Conservation (phyloP, 1,284 basidiomycete genomes). For the Sporisorium reilianum region DNA sequence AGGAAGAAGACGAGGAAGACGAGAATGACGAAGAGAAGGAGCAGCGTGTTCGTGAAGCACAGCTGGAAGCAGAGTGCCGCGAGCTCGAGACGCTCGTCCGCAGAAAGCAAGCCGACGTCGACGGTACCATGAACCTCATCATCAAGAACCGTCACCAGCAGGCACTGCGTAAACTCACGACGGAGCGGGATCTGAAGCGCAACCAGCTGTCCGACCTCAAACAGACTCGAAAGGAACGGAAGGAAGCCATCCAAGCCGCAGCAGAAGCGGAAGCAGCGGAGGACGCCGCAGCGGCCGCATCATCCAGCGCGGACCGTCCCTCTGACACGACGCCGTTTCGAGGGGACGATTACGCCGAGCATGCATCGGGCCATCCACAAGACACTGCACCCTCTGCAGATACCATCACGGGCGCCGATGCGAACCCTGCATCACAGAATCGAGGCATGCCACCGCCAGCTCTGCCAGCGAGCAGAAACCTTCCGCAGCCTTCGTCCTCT, state of each 20-base stretch:
- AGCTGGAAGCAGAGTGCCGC: slow-evolving; percentile 66
- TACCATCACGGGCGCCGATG: neutral
- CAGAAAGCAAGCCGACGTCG: slow-evolving; percentile 64
- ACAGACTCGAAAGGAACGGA: slow-evolving; percentile 58
- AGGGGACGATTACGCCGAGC: slow-evolving; percentile 43
- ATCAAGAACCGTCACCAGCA: slow-evolving; percentile 67
- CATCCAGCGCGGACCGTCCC: slow-evolving; percentile 23
- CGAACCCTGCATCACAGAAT: slow-evolving; percentile 8
- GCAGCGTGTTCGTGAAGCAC: slow-evolving; percentile 63
- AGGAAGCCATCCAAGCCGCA: slow-evolving; percentile 58
- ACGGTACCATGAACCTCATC: slow-evolving; percentile 64
- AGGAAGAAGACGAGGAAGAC: slow-evolving; percentile 77
- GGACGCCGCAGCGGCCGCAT: slow-evolving; percentile 23
- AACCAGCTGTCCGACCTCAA: slow-evolving; percentile 62
- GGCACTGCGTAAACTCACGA: slow-evolving; percentile 60
- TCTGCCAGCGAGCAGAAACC: slow-evolving; percentile 27
- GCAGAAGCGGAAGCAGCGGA: slow-evolving; percentile 51
- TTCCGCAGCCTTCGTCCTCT: slow-evolving; percentile 5
- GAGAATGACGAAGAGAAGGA: slow-evolving; percentile 67
- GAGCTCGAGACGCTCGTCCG: slow-evolving; percentile 67
- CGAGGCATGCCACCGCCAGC: slow-evolving; percentile 45
- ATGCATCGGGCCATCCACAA: slow-evolving; percentile 42
- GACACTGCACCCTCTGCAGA: slow-evolving; percentile 15
- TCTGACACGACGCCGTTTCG: slow-evolving; percentile 32
- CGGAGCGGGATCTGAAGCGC: slow-evolving; percentile 66